Evolutionary conservation across 495 filamentous ascomycete genomes (phyloP).

Genomic region (Aspergillus bertholletiae): DNA sequence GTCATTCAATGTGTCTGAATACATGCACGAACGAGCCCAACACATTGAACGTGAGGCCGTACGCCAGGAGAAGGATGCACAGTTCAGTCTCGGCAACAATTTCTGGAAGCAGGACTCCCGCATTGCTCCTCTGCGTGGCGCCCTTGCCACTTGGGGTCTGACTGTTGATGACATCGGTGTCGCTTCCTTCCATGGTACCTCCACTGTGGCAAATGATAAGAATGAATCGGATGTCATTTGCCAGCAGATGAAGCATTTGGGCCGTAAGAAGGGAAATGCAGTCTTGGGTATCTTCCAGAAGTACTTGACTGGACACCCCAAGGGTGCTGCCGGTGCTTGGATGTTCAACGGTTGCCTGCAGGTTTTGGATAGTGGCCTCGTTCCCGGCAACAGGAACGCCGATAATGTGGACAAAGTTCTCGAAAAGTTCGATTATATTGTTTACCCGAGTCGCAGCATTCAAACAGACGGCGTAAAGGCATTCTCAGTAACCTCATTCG

Average conservation of each 20-base stretch:
- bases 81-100: conserved; percentile 88
- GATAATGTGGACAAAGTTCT: conserved; percentile 96
- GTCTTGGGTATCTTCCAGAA: conserved; percentile 99
- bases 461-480: conserved; percentile 98
- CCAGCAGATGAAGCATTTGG: conserved; percentile 93
- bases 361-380: conserved; percentile 86
- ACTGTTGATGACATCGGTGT: conserved; percentile 95
- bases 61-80: conserved; percentile 86
- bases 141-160: conserved; percentile 94
- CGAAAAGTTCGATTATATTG: conserved; percentile 96
- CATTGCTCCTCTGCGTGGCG: conserved; percentile 92
- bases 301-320: conserved; percentile 97
- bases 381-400: conserved; percentile 96
- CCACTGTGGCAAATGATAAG: conserved; percentile 98
- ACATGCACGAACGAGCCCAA: conserved; percentile 74
- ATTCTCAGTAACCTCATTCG: conserved; percentile 98
- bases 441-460: conserved; percentile 91
- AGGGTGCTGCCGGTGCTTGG: conserved; percentile 98
- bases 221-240: conserved; percentile 98
- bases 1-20: conserved; percentile 74
- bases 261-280: conserved; percentile 92
- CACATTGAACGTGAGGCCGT: conserved; percentile 88
- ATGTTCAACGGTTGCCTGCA: conserved; percentile 99
- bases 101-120: conserved; percentile 96
- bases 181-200: conserved; percentile 98